A percentile compares a stretch with the other conserved stretches of the same genome.
These are phyloP conservation scores for Leccinum uliginosum DNA, from an alignment of 768 basidiomycete species.

Conservation along the genomic window DNA sequence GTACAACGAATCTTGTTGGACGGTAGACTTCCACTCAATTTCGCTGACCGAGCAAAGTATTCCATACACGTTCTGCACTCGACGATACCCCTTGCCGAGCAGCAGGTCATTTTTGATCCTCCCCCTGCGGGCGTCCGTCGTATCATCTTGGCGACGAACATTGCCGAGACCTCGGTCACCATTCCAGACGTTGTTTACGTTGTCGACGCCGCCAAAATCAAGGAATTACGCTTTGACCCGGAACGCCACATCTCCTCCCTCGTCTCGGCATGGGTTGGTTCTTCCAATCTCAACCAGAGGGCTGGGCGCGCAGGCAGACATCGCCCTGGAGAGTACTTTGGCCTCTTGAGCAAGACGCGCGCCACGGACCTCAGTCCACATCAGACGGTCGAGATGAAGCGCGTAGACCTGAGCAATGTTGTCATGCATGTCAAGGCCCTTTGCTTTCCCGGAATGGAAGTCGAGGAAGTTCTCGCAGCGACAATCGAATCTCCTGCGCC, in stretches of 20 bases:
- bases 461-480: slow-evolving; percentile 80
- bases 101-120: slow-evolving; percentile 85
- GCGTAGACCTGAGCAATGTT: slow-evolving; percentile 83
- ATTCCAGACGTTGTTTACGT: slow-evolving; percentile 96
- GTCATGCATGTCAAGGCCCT: slow-evolving; percentile 97
- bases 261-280: slow-evolving; percentile 87
- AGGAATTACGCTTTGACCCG: slow-evolving; percentile 88
- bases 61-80: slow-evolving; percentile 85
- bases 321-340: slow-evolving; percentile 86
- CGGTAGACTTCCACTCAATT: slow-evolving; percentile 51
- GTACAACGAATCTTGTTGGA: slow-evolving; percentile 62
- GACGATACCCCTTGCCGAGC: slow-evolving; percentile 81
- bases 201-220: slow-evolving; percentile 83
- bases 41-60: slow-evolving; percentile 54
- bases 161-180: slow-evolving; percentile 92
- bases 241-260: slow-evolving; percentile 84
- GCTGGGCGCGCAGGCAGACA: slow-evolving; percentile 92
- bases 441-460: slow-evolving; percentile 78
- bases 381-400: slow-evolving; percentile 94
- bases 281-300: slow-evolving; percentile 85
- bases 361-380: slow-evolving; percentile 64
- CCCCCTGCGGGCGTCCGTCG: slow-evolving; percentile 74
- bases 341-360: slow-evolving; percentile 65
- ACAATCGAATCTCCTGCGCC: slow-evolving; percentile 87
- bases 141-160: slow-evolving; percentile 90